Conservation (phyloP, 805 yeast genomes). For the Vanderwaltozyma polyspora region DNA sequence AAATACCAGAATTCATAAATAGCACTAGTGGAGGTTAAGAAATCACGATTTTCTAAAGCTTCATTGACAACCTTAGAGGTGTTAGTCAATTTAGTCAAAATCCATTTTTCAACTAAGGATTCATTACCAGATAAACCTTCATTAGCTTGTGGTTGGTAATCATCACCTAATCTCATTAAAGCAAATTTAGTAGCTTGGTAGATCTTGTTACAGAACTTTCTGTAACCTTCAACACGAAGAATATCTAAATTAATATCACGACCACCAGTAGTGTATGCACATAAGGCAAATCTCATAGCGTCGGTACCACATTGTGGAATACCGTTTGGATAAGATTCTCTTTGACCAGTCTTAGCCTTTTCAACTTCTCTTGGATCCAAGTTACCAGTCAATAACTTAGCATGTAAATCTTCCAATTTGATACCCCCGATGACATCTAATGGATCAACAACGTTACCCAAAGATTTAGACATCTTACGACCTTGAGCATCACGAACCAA, state of each 20-base stretch:
- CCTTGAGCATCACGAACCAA: constrained; percentile 99
- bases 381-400: constrained; percentile 69
- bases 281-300: constrained; percentile 93
- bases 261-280: constrained; percentile 98
- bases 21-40: constrained; percentile 75
- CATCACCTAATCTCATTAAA: constrained; percentile 82
- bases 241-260: constrained; percentile 95
- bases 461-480: constrained; percentile 95
- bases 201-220: constrained; percentile 98
- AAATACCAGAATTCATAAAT: constrained; percentile 93
- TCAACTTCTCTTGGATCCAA: constrained; percentile 80
- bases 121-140: constrained; percentile 62
- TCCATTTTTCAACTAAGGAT: constrained; percentile 94
- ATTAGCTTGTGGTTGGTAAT: constrained; percentile 67
- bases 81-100: constrained; percentile 69
- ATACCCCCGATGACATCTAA: constrained; percentile 88
- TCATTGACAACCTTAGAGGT: constrained; percentile 56
- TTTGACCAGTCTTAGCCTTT: constrained; percentile 82
- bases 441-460: constrained; percentile 96
- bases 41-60: constrained; percentile 73
- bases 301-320: constrained; percentile 99
- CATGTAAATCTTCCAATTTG: constrained; percentile 65
- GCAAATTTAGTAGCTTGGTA: constrained; percentile 98
- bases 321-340: constrained; percentile 85
- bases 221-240: constrained; percentile 94